A percentile compares a stretch with the other conserved stretches of the same genome.
These are phyloP conservation scores for Fraxinus cuspidata DNA, from an alignment of 257 asterid genomes.

Conservation along the genomic window DNA sequence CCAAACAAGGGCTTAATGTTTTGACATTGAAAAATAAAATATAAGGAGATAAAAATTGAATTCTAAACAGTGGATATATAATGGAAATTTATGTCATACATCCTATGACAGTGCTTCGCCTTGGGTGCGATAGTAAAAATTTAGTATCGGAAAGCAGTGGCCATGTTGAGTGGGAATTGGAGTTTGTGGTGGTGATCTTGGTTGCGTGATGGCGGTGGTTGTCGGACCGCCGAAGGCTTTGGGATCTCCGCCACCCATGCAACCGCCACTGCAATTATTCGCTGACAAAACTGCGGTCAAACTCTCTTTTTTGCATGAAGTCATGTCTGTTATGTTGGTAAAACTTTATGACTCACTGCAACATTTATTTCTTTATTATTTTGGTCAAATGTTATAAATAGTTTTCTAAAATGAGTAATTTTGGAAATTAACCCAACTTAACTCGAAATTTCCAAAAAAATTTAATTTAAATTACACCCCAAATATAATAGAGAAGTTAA, in stretches of 20 bases:
- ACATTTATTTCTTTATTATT: no score
- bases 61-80: no score
- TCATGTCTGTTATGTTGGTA: conserved; percentile 14
- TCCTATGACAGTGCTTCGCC: no score
- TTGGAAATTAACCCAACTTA: no score
- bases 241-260: neutral
- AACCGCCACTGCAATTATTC: conserved; percentile 1
- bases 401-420: no score
- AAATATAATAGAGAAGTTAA: neutral
- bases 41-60: no score
- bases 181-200: conserved; percentile 22
- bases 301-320: conserved; percentile 42
- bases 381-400: no score
- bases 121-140: neutral
- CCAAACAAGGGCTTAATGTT: no score
- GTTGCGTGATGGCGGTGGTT: conserved; percentile 19
- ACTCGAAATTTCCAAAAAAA: neutral
- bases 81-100: no score
- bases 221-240: neutral
- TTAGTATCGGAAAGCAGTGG: neutral
- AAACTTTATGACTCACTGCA: no score
- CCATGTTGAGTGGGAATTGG: neutral
- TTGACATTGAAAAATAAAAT: no score
- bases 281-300: conserved; percentile 47
- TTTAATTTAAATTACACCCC: neutral